Evolutionary conservation across 2,329 filamentous ascomycete genomes (phyloP), one percentile per base, ranked within the genome.

Genomic region (Aureobasidium leucospermi): DNA sequence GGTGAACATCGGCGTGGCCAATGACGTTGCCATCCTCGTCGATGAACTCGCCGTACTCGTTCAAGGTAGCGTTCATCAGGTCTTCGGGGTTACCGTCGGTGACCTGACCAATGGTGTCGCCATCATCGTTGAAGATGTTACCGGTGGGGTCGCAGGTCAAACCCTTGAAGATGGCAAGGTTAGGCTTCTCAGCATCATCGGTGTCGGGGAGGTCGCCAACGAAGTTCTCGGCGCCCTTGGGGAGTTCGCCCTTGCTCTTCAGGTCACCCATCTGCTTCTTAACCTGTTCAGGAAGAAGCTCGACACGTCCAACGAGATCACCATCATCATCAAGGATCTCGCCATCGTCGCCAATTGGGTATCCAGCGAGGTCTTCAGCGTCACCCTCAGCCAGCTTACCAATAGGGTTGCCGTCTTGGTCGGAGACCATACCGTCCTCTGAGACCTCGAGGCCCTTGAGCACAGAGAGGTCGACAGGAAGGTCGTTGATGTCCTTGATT

Each of bases 271-370:
- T 65, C 60, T 78, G 75, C 58, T 75, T 71, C 63, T 77, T 71
- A 49, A 71, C 70, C 45, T 71, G 68, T 39, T 79, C 76, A 13
- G 78, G 77, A 16, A 76, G 71, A 36, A 79, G 71, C 63, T 81
- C 79, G 56, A 78, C 76, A 59, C 79, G 78, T 53, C 80, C 80
- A 49, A 83, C 78, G 28, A 81, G 75, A 63, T 81, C 76, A 28
- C 80, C 80, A 62, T 80, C 76, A 43, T 81, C 78, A 60, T 82
- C 78, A 28, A 82, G 74, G 32, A 83, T 81, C 65, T 81, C 79
- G 60, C 80, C 80, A 13, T 81, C 74, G 39, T 81, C 76, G 60
- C 79, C 79, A 60, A 81, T 79, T 15, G 71, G 73, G 67, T 81
- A 81, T 38, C 79, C 79, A 52, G 71, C 74, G 47, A 80, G 77